Evolutionary conservation across 768 basidiomycete species (phyloP).

Genomic region (Mycena rebaudengoi): DNA sequence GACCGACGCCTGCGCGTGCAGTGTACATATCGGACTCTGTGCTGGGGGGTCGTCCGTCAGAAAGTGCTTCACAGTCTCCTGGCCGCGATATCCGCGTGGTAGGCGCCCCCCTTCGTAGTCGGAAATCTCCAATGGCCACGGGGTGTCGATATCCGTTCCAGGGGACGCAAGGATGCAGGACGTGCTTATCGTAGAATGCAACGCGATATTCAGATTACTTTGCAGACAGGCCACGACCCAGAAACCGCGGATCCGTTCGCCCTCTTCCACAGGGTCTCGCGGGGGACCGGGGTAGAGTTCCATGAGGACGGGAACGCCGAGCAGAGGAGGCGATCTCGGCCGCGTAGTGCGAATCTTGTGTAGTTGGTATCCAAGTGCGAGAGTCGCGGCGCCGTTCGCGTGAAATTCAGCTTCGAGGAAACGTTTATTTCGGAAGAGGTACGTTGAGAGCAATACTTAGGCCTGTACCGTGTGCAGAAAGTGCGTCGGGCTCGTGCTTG

Average conservation of each 20-base stretch:
- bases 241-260: not conserved
- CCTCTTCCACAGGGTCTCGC: not conserved
- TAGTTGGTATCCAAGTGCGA: not conserved
- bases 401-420: not conserved
- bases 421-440: not conserved
- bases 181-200: not conserved
- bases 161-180: not conserved
- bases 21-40: too few species aligned
- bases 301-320: too few species aligned
- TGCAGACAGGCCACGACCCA: not conserved
- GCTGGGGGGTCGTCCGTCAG: too few species aligned
- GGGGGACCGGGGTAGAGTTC: not conserved
- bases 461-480: not conserved
- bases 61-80: not conserved
- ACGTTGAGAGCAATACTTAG: not conserved
- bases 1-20: too few species aligned
- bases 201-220: not conserved
- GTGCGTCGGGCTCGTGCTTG: not conserved
- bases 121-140: not conserved
- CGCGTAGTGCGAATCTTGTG: not conserved
- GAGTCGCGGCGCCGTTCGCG: too few species aligned
- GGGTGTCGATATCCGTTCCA: not conserved
- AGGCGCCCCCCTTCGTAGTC: not conserved
- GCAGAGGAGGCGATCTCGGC: not conserved
- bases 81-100: not conserved